Evolutionary conservation across 2,329 filamentous ascomycete species (phyloP), one percentile per base, ranked within the genome.

Genomic region (Raffaelea ambrosiae): DNA sequence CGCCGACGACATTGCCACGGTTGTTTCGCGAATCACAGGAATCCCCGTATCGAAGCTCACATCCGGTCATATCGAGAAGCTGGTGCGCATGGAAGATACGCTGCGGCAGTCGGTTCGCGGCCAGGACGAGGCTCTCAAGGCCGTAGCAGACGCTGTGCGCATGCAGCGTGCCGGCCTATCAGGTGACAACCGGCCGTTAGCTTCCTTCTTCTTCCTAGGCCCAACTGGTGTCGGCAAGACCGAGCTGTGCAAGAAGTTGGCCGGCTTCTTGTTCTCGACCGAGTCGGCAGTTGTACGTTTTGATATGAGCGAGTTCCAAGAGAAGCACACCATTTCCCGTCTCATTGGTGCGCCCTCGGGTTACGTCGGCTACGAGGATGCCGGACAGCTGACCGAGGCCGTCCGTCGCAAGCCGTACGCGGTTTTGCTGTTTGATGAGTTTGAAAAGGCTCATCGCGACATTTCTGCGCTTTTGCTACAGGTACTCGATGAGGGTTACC

Each of bases 221-320:
- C 93, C 93, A 5, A 97, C 93, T 0, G 93, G 93, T 61, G 91
- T 96, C 18, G 93, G 93, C 49, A 98, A 97, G 71, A 98, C 93
- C 3, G 90, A 97, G 62, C 79, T 97, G 1, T 95, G 90, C 74
- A 97, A 97, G 73, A 91, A 94, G 63, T 83, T 98, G 57, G 93
- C 93, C 2, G 79, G 77, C 49, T 97, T 96, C 69, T 73, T 98
- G 35, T 98, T 97, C 68, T 93, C 86, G 1, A 95, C 88, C 2
- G 88, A 95, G 58, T 81, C 82, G 23, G 91, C 93, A 3, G 88
- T 98, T 22, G 81, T 96, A 31, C 79, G 93, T 31, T 97, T 97
- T 65, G 93, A 97, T 65, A 97, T 97, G 93, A 88, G 83, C 58
- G 93, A 98, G 61, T 97, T 96, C 63, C 89, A 95, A 61, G 93